Percentiles rank a stretch among this genome's conserved stretches.
phyloP scores from a whole-genome alignment of 768 basidiomycete species.

The Termitomyces sp. region DNA sequence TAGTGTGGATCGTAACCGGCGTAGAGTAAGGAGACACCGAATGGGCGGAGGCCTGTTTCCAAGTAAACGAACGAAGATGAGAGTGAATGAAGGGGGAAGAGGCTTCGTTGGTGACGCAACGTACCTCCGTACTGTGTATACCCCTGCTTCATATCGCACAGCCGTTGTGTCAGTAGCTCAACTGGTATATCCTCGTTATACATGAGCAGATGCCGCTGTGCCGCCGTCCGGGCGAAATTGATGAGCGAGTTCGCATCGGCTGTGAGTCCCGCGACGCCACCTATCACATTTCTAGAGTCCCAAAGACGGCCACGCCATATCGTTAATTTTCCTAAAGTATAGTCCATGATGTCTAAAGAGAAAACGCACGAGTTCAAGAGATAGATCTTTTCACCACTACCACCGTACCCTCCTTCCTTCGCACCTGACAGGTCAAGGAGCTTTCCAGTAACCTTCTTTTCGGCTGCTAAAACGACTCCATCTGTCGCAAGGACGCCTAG shows the following conservation, averaged over 20 bases:
- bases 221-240: constrained; percentile 88
- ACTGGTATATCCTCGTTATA: constrained; percentile 99
- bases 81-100: neutral
- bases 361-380: constrained; percentile 78
- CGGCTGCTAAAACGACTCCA: constrained; percentile 88
- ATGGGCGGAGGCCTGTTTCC: constrained; percentile 83
- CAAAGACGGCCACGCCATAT: neutral
- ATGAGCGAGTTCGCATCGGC: constrained; percentile 98
- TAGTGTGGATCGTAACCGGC: constrained; percentile 97
- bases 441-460: constrained; percentile 99
- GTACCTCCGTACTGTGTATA: constrained; percentile 95
- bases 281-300: constrained; percentile 79
- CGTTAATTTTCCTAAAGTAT: neutral
- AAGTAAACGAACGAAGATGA: neutral
- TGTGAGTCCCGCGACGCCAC: constrained; percentile 92
- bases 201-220: constrained; percentile 81
- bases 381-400: constrained; percentile 98
- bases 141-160: constrained; percentile 98
- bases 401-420: constrained; percentile 89
- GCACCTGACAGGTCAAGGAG: constrained; percentile 86
- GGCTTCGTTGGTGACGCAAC: constrained; percentile 14
- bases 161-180: constrained; percentile 86
- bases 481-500: constrained; percentile 90
- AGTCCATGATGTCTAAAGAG: neutral
- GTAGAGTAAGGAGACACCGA: constrained; percentile 95